Base-by-base conservation (phyloP, 805 yeast genomes). In the Candida adriatica region DNA sequence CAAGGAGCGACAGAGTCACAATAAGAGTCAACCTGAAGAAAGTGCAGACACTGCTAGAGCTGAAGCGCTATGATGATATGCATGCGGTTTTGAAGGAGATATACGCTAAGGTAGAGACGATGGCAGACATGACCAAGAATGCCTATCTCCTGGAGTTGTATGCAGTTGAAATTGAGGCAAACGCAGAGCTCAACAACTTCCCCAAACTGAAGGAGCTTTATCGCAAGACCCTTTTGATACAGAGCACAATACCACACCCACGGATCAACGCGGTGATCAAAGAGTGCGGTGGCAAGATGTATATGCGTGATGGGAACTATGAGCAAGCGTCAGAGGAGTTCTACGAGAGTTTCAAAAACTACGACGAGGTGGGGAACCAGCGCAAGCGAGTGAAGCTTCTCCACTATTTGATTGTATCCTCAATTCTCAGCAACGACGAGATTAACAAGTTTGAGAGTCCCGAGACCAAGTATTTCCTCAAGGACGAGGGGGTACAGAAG, bases 181-280 rank as follows among this genome's bases (percentile, higher is more conserved):
- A 66, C 20, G 58, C 74, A 3, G 63, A 57, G 20, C 49, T 56
- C 9, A 55, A 61, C 8, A 46, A 64, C 17, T 43, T 61, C 18
- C 38, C 61, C 4, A 55, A 59, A 34, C 56, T 80, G 26, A 62
- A 64, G 32, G 59, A 64, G 29, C 58, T 77, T 14, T 73, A 79
- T 41, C 55, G 61, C 17, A 59, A 70, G 38, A 62, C 79, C 0
- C 41, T 59, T n/a, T 41, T 53, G 6, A 59, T 77, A 14, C 67
- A 70, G 6, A 62, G 76, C 1, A 81, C 84, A 2, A 77, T 81
- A 3, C 81, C 87, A 1, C 94, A 85, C 47, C 87, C 94, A 1
- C 62, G 69, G 29, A 75, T 80, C 17, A 62, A 76, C 53, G 95
- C 90, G 2, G 70, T 79, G n/a, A 69, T 84, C 16, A 68, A 74